Percentiles rank a stretch among this genome's conserved stretches.
phyloP scores from a whole-genome alignment of 2,329 filamentous ascomycete species.

The Paraphaeosphaeria minitans region DNA sequence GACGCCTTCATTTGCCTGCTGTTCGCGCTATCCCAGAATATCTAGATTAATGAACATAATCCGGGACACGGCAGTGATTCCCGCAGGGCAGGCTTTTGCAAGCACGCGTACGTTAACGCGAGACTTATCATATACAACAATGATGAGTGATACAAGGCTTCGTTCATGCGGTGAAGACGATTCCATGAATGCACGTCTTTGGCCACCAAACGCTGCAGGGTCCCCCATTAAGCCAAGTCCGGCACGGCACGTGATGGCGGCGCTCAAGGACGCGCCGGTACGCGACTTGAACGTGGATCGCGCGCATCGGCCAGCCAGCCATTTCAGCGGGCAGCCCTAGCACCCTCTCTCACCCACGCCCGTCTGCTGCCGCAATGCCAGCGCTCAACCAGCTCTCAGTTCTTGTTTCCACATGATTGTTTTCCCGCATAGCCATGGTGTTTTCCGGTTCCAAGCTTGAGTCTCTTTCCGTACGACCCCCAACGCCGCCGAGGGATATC shows the following conservation, averaged over 20 bases:
- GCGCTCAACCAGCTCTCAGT: slow-evolving; percentile 21
- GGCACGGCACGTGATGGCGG: not conserved
- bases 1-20: too few relatives aligned
- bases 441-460: slow-evolving; percentile 49
- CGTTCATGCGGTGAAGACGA: not conserved
- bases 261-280: slow-evolving; percentile 6
- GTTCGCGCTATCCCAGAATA: too few relatives aligned
- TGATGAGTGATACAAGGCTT: not conserved
- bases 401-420: slow-evolving; percentile 27
- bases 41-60: too few relatives aligned
- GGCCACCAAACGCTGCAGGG: not conserved
- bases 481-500: slow-evolving; percentile 60
- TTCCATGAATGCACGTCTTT: too few relatives aligned
- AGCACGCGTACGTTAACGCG: too few relatives aligned
- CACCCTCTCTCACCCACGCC: slow-evolving; percentile 12
- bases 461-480: slow-evolving; percentile 58
- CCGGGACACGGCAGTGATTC: too few relatives aligned
- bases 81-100: too few relatives aligned
- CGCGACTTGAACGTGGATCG: not conserved
- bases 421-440: slow-evolving; percentile 48
- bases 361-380: slow-evolving; percentile 33
- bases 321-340: slow-evolving; percentile 3
- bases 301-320: slow-evolving; percentile 4
- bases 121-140: too few relatives aligned
- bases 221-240: not conserved